Percentiles rank a stretch among this genome's conserved stretches.
These are phyloP conservation scores for Diaporthe sp. DNA, from an alignment of 2,329 filamentous ascomycete species.

Conservation along the genomic window DNA sequence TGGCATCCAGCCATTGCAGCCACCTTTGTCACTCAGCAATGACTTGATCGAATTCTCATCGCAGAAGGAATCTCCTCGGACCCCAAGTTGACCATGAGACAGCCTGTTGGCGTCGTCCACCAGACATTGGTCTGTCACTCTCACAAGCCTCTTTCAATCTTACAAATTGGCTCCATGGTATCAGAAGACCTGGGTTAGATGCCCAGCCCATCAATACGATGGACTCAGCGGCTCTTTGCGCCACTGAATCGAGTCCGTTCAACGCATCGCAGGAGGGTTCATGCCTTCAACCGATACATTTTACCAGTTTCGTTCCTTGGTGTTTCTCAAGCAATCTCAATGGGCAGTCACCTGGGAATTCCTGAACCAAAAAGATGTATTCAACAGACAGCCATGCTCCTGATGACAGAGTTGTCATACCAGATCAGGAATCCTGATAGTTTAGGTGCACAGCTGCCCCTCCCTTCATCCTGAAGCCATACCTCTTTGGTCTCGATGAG, in stretches of 20 bases:
- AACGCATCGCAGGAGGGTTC: not conserved
- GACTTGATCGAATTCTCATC: not conserved
- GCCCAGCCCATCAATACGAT: not conserved
- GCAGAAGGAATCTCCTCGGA: not conserved
- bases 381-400: not conserved
- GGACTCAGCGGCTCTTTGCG: not conserved
- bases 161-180: not conserved
- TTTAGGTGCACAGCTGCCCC: not conserved
- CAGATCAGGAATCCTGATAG: not conserved
- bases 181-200: not conserved
- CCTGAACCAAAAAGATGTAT: not conserved
- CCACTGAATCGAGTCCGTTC: not conserved
- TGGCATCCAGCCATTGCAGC: constrained; percentile 1
- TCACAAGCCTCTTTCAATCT: not conserved
- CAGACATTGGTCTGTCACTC: not conserved
- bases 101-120: not conserved
- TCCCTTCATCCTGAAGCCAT: constrained; percentile 5
- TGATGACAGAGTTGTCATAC: not conserved
- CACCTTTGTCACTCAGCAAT: not conserved
- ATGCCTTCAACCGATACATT: not conserved
- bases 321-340: not conserved
- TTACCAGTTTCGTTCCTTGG: not conserved
- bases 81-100: constrained; percentile 3
- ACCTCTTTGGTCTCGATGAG: not conserved
- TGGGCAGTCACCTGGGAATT: not conserved